Base-by-base conservation (phyloP, 805 yeast species). In the Metschnikowia peoriensis region DNA sequence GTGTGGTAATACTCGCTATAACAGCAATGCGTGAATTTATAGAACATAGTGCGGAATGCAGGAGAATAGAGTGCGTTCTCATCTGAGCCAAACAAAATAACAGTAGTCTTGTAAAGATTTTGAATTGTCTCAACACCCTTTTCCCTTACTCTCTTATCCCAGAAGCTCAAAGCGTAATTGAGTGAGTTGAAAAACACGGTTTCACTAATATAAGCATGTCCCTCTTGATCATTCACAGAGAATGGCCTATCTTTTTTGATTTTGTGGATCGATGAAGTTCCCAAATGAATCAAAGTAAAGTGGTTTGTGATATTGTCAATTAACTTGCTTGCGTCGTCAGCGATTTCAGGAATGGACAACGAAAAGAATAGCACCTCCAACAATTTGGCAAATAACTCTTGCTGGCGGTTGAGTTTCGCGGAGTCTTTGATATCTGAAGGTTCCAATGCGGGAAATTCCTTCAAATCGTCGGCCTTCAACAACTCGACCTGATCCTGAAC, bases 21-120 rank as follows among this genome's bases (percentile, higher is more conserved):
- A 70, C 98, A 92, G 43, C 89, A 81, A 64, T 96, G 99, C 42
- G 94, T 84, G 62, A 96, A 87, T 49, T 85, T 86, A 47, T 89
- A 85, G 59, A 89, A 84, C 75, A 93, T 74, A 7, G 86, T 78
- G 53, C 94, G 80, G 58, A 91, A 80, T 38, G 91, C 77, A 1
- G 96, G 89, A 50, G 89, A 87, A 49, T 82, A 79, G 53, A 86
- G 76, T 1, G 89, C 86, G 44, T 82, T 80, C 16, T 84, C 88
- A 1, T 77, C 76, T 0, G 75, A 67, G 0, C 93, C 96, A 69
- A 90, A 89, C 0, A 94, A 67, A 0, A 79, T 66, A 1, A 78
- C 78, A 12, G 96, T 83, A 0, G 88, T 77, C 5, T 78, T 70
- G 66, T 80, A 83, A 28, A 93, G 78, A 22, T 72, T 68, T 49